Evolutionary conservation across 2,329 filamentous ascomycete genomes (phyloP), one percentile per base, ranked within the genome.

Genomic region (Botryotinia narcissicola): DNA sequence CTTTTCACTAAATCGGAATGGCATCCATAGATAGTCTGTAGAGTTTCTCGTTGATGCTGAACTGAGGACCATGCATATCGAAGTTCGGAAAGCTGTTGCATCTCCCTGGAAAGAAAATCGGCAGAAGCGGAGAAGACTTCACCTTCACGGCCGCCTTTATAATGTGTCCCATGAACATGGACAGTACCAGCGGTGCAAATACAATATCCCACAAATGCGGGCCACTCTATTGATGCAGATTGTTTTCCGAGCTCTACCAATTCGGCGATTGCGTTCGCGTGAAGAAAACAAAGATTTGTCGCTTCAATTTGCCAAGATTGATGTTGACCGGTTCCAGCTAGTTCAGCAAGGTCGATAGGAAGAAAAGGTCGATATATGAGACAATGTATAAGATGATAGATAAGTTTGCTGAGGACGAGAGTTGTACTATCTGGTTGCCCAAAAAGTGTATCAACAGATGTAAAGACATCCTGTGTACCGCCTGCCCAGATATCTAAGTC

Each of bases 231-330:
- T 3, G 91, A 88, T 1, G 89, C 88, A 1, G 91, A 90, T 76
- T 92, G 91, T 73, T 70, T 76, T 75, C 93, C 93, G 25, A 95
- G 87, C 80, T 95, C 92, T 7, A 94, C 91, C 4, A 97, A 84
- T 79, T 97, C 93, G 1, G 93, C 90, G 70, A 97, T 95, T 8
- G 93, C 93, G 79, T 97, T 97, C 9, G 94, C 93, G 77, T 97
- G 94, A 29, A 95, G 84, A 80, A 91, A 96, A 82, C 94, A 97
- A 80, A 95, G 87, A 78, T 96, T 95, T 0, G 93, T 97, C 0
- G 94, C 93, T 80, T 97, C 93, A 66, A 97, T 95, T 80, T 97
- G 94, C 94, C 94, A 97, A 42, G 93, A 95, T 80, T 97, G 93
- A 77, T 97, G 93, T 79, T 97, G 93, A 1, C 92, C 92, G 0